Base-by-base conservation (phyloP, 805 yeast species). In the Blastobotrys parvus region DNA sequence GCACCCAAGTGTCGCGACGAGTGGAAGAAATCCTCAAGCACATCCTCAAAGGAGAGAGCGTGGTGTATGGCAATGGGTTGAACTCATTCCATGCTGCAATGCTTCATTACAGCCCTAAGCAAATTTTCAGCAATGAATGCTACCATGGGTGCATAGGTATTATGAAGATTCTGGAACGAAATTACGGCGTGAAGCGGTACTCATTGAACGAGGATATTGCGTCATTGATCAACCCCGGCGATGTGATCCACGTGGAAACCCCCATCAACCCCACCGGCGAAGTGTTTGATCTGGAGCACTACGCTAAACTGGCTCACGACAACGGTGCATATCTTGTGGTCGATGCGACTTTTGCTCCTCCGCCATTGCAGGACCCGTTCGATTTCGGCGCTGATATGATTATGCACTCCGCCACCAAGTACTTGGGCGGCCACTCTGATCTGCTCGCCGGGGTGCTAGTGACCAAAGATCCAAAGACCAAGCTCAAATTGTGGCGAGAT, bases 371-470 rank as follows among this genome's bases (percentile, higher is more conserved):
- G 53, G 75, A 86, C 47, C 90, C 94, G 3, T 86, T 87, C 64
- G 70, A 71, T 32, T 81, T 75, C 54, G 95, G 90, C 38, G 95
- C 82, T 23, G 97, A 90, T 61, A 64, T 87, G 51, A 78, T 90
- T n/a, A 68, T 90, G 75, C 96, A 89, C 61, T 86, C 96, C 1
- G 95, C 88, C 1, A 89, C 96, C 0, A 89, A 89, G 60, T 90
- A 82, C 64, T 82, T 87, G 56, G 96, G 95, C 32, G 97, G 97
- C n/a, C 96, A 89, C 63, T 84, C 94, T 4, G 97, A 89, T 60
- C 65, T 88, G 35, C 67, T 89, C 40, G 88, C 95, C 3, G 97
- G 97, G 27, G 68, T 82, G 10, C 63, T 88, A 16, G 77, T 80
- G 16, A 78, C 83, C n/a, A 79, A 80, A 57, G 76, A 76, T 46